phyloP scores from a whole-genome alignment of 208 protist species.

The Leishmania braziliensis region DNA sequence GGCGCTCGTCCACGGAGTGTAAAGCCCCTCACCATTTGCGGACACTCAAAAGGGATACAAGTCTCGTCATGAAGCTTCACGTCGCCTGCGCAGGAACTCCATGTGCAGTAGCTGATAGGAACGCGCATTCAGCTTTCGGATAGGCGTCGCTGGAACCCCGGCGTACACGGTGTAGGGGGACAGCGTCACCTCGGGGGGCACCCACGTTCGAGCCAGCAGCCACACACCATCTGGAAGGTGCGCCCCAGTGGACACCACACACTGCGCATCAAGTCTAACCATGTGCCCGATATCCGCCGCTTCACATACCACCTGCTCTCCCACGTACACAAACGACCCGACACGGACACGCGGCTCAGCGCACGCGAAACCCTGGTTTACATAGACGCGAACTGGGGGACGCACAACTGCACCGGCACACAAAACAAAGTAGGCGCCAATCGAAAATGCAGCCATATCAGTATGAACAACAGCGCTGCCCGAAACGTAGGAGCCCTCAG shows the following conservation, averaged over 20 bases:
- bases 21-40: background rate
- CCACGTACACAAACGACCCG: slow-evolving; percentile 54
- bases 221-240: slow-evolving; percentile 66
- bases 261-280: slow-evolving; percentile 64
- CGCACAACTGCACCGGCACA: slow-evolving; percentile 42
- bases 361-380: slow-evolving; percentile 38
- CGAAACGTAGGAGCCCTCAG: background rate
- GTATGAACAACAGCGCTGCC: slow-evolving; percentile 35
- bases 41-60: background rate
- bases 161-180: slow-evolving; percentile 63
- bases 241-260: slow-evolving; percentile 52
- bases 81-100: slow-evolving; percentile 37
- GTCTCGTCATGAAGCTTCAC: background rate
- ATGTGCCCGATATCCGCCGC: slow-evolving; percentile 50
- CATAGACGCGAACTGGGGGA: slow-evolving; percentile 49
- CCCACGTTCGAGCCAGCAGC: slow-evolving; percentile 49
- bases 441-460: slow-evolving; percentile 12
- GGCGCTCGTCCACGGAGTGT: background rate
- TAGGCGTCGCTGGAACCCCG: slow-evolving; percentile 46
- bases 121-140: slow-evolving; percentile 42
- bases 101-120: slow-evolving; percentile 45
- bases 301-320: slow-evolving; percentile 59
- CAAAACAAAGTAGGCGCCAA: slow-evolving; percentile 42
- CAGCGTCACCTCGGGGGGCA: slow-evolving; percentile 54
- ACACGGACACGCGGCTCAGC: slow-evolving; percentile 33